Percentiles rank a stretch among this genome's conserved stretches.
phyloP scores from a whole-genome alignment of 345 rosid genomes.

The Pugionium dolabratum region DNA sequence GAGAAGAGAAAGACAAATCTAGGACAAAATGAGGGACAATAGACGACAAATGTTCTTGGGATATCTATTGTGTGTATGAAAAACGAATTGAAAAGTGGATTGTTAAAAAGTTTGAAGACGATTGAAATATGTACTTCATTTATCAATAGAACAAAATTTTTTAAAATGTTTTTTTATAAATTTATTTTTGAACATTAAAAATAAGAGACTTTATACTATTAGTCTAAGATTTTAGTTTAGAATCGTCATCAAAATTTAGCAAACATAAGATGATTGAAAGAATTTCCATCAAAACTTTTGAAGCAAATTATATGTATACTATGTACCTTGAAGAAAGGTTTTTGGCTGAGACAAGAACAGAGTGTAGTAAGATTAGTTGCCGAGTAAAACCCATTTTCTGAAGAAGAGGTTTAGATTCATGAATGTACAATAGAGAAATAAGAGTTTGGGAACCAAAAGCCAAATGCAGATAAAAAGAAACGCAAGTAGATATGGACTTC shows the following conservation, averaged over 20 bases:
- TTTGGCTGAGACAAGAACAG: not conserved
- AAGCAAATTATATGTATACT: not conserved
- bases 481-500: conserved; percentile 41
- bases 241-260: not conserved
- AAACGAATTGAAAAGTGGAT: too few species aligned
- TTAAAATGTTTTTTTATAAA: too few species aligned
- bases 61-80: too few species aligned
- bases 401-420: conserved; percentile 14
- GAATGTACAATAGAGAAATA: conserved; percentile 5
- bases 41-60: too few species aligned
- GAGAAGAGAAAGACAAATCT: too few species aligned
- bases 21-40: too few species aligned
- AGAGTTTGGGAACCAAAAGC: conserved; percentile 38
- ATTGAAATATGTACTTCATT: too few species aligned
- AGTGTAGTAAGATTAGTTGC: not conserved
- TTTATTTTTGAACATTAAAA: too few species aligned
- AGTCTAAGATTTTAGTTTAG: not conserved
- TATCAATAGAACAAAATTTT: too few species aligned
- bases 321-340: not conserved
- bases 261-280: too few species aligned
- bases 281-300: not conserved
- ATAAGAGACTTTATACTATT: not conserved
- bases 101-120: too few species aligned
- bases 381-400: not conserved
- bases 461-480: conserved; percentile 35